Base-by-base conservation (phyloP, 306 rosid species). In the Sphenostylis stenocarpa region DNA sequence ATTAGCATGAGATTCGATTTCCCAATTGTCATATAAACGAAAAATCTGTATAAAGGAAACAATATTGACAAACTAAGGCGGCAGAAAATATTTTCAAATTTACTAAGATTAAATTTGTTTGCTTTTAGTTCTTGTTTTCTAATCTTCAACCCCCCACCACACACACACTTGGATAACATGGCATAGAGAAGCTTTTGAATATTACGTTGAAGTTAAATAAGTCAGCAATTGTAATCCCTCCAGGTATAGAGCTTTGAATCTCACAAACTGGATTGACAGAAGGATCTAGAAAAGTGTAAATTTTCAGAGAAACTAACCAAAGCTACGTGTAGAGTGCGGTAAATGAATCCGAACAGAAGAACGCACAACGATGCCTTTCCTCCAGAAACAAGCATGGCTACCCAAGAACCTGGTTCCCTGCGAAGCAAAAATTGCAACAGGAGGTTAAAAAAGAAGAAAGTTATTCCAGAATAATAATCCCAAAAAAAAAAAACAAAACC, bases 391-490 rank as follows among this genome's bases (percentile, higher is more conserved):
- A 21, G 70, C 81, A 74, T 31, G 88, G 45, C 13, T 15, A 12
- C 84, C 66, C 13, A 81, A 84, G 11, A 86, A 83, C 43, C 60
- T 69, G 16, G 89, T 76, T 45, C 63, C 65, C 96, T 93, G 85
- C 53, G 63, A 76, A 20, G 9, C 23, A 9, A 17, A 29, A 67
- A 57, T 19, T 38, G 16, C 23, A 29, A 47, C 31, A 48, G 4
- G 5, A 68, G 23, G 36, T 68, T 19, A 62, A 48, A 66, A 62
- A 5, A 58, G 2, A n/a, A 15, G 41, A 21, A 24, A 38, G 8
- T 48, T 12, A 3, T 2, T 62, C 8, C 0, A 38, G 19, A 43
- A 47, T 6, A 9, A 39, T 6, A 9, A 17, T 0, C 4, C 13
- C 3, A 9, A 19, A 26, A 55, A 28, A 26, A 13, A 36, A 5